These are phyloP conservation scores for Fusarium tanahbumbuense DNA, from an alignment of 2,329 filamentous ascomycete species.

Conservation along the genomic window DNA sequence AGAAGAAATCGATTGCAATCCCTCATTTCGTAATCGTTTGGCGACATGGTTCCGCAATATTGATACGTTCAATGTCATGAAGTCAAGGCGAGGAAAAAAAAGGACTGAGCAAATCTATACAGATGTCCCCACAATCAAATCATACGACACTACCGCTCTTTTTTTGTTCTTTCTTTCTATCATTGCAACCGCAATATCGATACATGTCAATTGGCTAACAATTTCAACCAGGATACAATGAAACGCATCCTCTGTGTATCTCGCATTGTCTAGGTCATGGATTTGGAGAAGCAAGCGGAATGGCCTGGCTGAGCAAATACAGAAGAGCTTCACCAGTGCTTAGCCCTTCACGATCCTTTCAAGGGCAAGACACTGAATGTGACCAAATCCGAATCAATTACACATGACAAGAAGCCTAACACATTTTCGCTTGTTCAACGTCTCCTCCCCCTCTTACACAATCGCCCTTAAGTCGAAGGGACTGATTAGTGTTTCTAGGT, in stretches of 20 bases:
- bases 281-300: constrained; percentile 6
- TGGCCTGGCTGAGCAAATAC: constrained; percentile 11
- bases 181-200: neutral
- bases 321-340: neutral
- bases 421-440: constrained; percentile 10
- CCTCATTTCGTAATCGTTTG: neutral
- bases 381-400: neutral
- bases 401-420: neutral
- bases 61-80: neutral
- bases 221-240: neutral
- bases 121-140: constrained; percentile 35
- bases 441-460: neutral
- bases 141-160: constrained; percentile 26
- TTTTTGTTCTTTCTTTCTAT: constrained; percentile 1
- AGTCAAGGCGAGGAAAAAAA: constrained; percentile 10
- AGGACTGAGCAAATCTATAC: constrained; percentile 5
- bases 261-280: constrained; percentile 12
- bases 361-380: neutral
- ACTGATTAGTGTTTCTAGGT: constrained; percentile 3
- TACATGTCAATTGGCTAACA: constrained; percentile 3
- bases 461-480: neutral
- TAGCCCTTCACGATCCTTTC: neutral
- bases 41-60: neutral
- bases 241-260: neutral
- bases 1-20: neutral